These are phyloP conservation scores for Ochromonadaceae sp. DNA, from an alignment of 352 stramenopile species.

Conservation along the genomic window DNA sequence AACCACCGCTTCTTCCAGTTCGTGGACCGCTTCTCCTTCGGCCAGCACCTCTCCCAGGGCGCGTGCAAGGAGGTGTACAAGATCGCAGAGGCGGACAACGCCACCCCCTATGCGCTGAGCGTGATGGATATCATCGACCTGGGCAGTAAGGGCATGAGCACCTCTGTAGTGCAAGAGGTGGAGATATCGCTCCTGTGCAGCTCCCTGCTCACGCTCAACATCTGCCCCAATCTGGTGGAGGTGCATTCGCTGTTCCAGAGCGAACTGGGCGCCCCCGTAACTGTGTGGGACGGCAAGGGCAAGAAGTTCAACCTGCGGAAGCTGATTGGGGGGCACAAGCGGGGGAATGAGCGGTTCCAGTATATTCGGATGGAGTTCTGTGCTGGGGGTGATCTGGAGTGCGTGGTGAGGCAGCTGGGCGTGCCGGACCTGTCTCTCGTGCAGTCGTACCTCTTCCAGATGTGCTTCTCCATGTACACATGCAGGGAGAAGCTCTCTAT, in stretches of 20 bases:
- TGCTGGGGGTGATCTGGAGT: conserved; percentile 81
- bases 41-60: conserved; percentile 53
- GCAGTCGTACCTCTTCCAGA: conserved; percentile 84
- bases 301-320: too few relatives aligned
- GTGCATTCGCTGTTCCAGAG: conserved; percentile 42
- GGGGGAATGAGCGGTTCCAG: conserved; percentile 53
- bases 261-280: conserved; percentile 45
- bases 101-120: conserved; percentile 52
- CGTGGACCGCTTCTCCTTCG: too few relatives aligned
- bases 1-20: too few relatives aligned
- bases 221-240: conserved; percentile 63
- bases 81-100: conserved; percentile 34
- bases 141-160: conserved; percentile 60
- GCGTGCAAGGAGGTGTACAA: conserved; percentile 71
- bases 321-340: too few relatives aligned
- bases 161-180: conserved; percentile 77
- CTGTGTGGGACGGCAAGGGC: not conserved
- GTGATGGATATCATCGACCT: conserved; percentile 81
- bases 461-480: conserved; percentile 83
- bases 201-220: conserved; percentile 52
- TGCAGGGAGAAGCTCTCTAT: conserved; percentile 66
- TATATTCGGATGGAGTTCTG: conserved; percentile 98
- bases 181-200: conserved; percentile 76
- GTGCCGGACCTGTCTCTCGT: conserved; percentile 37
- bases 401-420: conserved; percentile 66